Conservation (phyloP, 2,329 filamentous ascomycete genomes). For the Byssothecium circinans region DNA sequence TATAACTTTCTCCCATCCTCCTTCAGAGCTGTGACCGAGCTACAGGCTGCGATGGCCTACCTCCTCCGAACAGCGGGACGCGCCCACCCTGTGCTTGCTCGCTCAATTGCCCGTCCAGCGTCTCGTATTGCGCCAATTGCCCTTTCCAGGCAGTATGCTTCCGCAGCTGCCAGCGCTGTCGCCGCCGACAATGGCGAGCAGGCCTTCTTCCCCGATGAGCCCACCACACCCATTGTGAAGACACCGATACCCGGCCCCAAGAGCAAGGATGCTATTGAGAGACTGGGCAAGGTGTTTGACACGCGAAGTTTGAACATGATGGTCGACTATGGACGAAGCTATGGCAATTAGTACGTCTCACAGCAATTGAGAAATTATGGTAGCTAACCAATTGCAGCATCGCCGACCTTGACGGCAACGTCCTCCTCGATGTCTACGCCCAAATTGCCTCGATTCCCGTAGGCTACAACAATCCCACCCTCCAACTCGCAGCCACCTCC, state of each 20-base stretch:
- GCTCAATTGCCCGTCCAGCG: conserved; percentile 18
- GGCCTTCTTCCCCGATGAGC: conserved; percentile 62
- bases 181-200: no score
- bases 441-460: conserved; percentile 93
- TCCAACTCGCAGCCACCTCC: conserved; percentile 69
- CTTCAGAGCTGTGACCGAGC: background rate
- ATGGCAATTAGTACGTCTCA: conserved; percentile 69
- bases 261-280: conserved; percentile 67
- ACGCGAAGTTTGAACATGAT: conserved; percentile 75
- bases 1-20: no score
- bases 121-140: conserved; percentile 21
- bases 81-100: conserved; percentile 19
- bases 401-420: conserved; percentile 70
- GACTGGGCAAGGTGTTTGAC: conserved; percentile 80
- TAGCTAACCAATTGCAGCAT: conserved; percentile 44
- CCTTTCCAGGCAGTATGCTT: conserved; percentile 34
- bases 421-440: conserved; percentile 76
- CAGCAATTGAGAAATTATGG: background rate
- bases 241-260: conserved; percentile 74
- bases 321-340: conserved; percentile 42
- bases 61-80: conserved; percentile 32
- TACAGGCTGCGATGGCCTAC: conserved; percentile 32
- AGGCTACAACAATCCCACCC: conserved; percentile 85
- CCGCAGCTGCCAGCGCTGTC: conserved; percentile 32
- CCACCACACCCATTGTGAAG: conserved; percentile 55